phyloP scores from a whole-genome alignment of 768 basidiomycete genomes.

The Boletus bicolor region DNA sequence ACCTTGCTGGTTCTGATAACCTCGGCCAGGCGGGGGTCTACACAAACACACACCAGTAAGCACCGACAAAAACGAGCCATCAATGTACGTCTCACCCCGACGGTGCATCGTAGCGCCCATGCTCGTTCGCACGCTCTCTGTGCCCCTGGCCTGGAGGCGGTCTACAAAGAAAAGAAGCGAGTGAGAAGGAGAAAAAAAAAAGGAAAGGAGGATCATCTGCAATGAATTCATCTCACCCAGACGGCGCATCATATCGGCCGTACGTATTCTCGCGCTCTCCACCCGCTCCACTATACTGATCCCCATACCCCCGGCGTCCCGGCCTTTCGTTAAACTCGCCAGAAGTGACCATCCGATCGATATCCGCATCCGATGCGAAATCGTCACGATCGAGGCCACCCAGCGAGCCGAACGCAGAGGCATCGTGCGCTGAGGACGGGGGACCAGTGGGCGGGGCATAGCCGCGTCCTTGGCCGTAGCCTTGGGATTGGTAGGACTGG shows the following conservation, averaged over 20 bases:
- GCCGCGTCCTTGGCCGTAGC: not conserved
- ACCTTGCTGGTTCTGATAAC: constrained; percentile 8
- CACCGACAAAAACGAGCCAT: not conserved
- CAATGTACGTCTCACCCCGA: constrained; percentile 6
- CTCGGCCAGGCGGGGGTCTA: constrained; percentile 8
- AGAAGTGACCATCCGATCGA: constrained; percentile 17
- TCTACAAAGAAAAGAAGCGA: not conserved
- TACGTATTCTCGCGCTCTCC: not conserved
- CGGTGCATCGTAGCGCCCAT: constrained; percentile 11
- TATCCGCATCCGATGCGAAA: constrained; percentile 30
- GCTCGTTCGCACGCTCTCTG: not conserved
- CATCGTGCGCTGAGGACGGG: not conserved
- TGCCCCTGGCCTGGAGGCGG: constrained; percentile 7
- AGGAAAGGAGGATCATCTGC: not conserved
- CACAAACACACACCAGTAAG: not conserved
- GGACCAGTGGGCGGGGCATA: constrained; percentile 5
- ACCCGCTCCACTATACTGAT: not conserved
- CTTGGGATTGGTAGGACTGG: not conserved
- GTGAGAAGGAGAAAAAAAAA: not conserved
- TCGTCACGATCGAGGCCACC: constrained; percentile 23
- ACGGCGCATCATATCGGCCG: not conserved
- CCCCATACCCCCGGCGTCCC: not conserved
- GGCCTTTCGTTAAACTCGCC: constrained; percentile 9
- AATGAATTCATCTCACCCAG: constrained; percentile 8
- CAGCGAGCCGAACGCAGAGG: not conserved